Conservation (phyloP, 129 eudicot species). For the Lactuca saligna region DNA sequence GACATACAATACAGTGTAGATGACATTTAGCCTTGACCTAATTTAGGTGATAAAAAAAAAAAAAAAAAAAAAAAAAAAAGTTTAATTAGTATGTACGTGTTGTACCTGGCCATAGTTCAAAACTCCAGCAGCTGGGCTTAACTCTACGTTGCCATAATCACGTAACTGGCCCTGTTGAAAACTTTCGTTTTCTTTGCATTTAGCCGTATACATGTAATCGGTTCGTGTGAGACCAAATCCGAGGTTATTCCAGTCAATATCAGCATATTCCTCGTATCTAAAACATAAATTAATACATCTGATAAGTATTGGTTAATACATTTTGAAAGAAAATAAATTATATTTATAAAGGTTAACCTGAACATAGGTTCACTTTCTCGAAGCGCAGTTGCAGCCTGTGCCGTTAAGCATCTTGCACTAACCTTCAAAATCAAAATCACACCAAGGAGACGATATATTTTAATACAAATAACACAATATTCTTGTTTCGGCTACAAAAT, state of each 20-base stretch:
- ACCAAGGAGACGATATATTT: not conserved
- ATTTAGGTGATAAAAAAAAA: too few relatives aligned
- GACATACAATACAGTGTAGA: too few relatives aligned
- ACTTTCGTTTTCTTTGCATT: constrained; percentile 36
- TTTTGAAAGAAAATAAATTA: not conserved
- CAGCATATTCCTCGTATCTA: constrained; percentile 43
- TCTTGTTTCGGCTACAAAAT: not conserved
- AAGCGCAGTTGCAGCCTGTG: constrained; percentile 30
- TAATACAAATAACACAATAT: not conserved
- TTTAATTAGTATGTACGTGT: too few relatives aligned
- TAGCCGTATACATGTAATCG: constrained; percentile 79
- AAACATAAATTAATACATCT: too few relatives aligned
- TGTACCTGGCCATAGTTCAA: constrained; percentile 88
- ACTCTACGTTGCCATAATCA: constrained; percentile 57
- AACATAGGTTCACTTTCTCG: constrained; percentile 29
- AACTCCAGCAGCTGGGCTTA: constrained; percentile 91
- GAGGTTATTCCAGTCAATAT: constrained; percentile 79
- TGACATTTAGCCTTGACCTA: too few relatives aligned
- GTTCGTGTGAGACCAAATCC: constrained; percentile 70
- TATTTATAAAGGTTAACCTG: constrained; percentile 16
- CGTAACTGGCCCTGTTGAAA: constrained; percentile 56
- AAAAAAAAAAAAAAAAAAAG: too few relatives aligned
- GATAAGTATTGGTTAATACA: too few relatives aligned
- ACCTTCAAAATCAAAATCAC: constrained; percentile 2
- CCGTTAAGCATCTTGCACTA: constrained; percentile 27